Base-by-base conservation (phyloP, 257 asterid species). In the Capsicum chinense region DNA sequence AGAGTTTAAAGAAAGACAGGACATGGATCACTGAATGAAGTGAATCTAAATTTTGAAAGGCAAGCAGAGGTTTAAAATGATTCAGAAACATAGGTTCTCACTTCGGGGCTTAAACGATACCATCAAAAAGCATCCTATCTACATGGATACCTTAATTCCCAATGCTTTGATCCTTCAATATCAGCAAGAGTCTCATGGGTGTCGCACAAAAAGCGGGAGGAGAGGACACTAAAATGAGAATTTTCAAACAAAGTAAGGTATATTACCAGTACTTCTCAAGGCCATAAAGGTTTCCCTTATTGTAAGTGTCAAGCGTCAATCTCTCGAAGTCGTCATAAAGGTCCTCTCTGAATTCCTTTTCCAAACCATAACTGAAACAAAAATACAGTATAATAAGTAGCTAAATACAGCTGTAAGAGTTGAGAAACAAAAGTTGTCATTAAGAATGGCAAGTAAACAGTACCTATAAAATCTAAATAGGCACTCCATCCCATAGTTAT, bases 401-500 rank as follows among this genome's bases (percentile, higher is more conserved):
- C 54, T 35, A 48, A 56, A 37, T 11, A 54, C 14, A 54, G 9
- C 64, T 83, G 85, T 21, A 83, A 67, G 80, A 69, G 35, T 56
- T 83, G 67, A 47, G 4, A 58, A 52, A 26, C 50, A 44, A 39
- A 33, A 54, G 33, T 47, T 14, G 64, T 54, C 10, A 54, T 17
- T 42, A 17, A 42, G 8, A 42, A 42, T 14, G 56, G 14, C 33
- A 39, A 7, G 79, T 70, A 70, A 83, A 83, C 63, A 85, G 59
- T 92, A 96, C 99, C 99, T 93, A 85, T 92, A 96, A 86, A 94
- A 96, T 91, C 98, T 90, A 88, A 96, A 94, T n/a, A 96, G 86
- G 89, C 99, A 96, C 88, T 96, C 94, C 84, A 88, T 84, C 68
- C 99, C 99, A 87, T 96, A 94, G 88, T 91, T 86, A 87, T 93